Evolutionary conservation across 495 filamentous ascomycete species (phyloP).

Genomic region (Penicillium nucicola): DNA sequence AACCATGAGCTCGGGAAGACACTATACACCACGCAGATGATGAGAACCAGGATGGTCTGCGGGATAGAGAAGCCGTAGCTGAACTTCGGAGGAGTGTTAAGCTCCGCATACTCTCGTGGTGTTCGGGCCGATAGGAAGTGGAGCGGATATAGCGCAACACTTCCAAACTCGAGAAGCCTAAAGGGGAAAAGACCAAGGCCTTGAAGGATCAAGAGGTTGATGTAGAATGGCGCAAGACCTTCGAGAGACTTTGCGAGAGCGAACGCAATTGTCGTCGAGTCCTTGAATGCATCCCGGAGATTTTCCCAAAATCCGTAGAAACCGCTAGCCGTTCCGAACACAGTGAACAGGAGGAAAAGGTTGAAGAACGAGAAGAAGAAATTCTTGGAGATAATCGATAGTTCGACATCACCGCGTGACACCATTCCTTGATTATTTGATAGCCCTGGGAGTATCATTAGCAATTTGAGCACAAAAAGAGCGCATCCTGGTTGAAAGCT

Average conservation of each 20-base stretch:
- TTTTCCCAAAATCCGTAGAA: conserved; percentile 66
- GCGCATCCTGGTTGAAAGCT: conserved; percentile 12
- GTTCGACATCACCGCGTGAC: conserved; percentile 89
- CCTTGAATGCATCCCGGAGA: conserved; percentile 68
- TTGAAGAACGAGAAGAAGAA: conserved; percentile 99
- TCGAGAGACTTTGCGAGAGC: conserved; percentile 74
- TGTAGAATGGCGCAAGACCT: conserved; percentile 76
- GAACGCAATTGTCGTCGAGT: conserved; percentile 74
- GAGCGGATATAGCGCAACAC: conserved; percentile 80
- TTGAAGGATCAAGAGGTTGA: conserved; percentile 92
- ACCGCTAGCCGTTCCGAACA: conserved; percentile 76
- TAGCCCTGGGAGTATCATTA: conserved; percentile 48
- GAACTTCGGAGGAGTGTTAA: conserved; percentile 80
- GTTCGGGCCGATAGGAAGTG: conserved; percentile 75
- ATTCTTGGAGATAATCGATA: conserved; percentile 95
- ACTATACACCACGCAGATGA: conserved; percentile 93
- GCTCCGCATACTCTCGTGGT: conserved; percentile 84
- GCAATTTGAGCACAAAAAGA: background rate
- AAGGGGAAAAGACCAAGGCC: conserved; percentile 90
- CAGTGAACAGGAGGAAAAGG: conserved; percentile 91
- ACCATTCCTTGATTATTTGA: conserved; percentile 90
- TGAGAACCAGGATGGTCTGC: conserved; percentile 83
- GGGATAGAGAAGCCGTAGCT: conserved; percentile 96
- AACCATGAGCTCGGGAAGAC: conserved; percentile 79
- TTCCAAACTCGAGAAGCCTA: conserved; percentile 85